These are phyloP conservation scores for Daldinia caldariorum DNA, from an alignment of 495 filamentous ascomycete species.

Conservation along the genomic window DNA sequence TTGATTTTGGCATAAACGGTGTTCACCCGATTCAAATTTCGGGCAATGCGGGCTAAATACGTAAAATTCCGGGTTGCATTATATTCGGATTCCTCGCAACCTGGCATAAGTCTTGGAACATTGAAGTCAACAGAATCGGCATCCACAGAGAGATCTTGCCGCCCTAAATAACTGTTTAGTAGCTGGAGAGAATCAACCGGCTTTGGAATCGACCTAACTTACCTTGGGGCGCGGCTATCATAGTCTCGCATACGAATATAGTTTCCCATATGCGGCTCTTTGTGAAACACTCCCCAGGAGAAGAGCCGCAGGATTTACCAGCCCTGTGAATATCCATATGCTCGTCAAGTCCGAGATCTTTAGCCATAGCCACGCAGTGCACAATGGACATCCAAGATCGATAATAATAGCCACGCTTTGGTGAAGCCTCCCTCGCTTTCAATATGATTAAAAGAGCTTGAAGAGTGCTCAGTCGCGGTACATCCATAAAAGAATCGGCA, in stretches of 20 bases:
- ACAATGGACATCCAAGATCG: conserved; percentile 98
- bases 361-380: conserved; percentile 89
- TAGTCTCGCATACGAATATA: conserved; percentile 85
- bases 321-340: conserved; percentile 81
- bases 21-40: conserved; percentile 80
- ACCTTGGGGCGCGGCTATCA: conserved; percentile 97
- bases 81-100: conserved; percentile 79
- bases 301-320: conserved; percentile 73
- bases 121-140: conserved; percentile 80
- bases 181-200: conserved; percentile 3
- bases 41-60: conserved; percentile 78
- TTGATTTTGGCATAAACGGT: conserved; percentile 80
- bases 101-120: conserved; percentile 68
- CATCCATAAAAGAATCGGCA: conserved; percentile 95
- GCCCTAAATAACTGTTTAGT: conserved; percentile 67
- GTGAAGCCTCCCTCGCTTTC: conserved; percentile 90
- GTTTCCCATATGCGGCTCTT: conserved; percentile 93
- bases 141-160: conserved; percentile 80
- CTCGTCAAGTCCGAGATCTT: conserved; percentile 90
- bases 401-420: conserved; percentile 95
- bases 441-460: conserved; percentile 88
- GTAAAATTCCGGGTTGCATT: conserved; percentile 82
- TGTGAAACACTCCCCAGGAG: conserved; percentile 77
- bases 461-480: conserved; percentile 90
- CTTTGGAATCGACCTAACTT: conserved; percentile 30